phyloP scores from a whole-genome alignment of 2,329 filamentous ascomycete species.

The Xylariaceae sp. region DNA sequence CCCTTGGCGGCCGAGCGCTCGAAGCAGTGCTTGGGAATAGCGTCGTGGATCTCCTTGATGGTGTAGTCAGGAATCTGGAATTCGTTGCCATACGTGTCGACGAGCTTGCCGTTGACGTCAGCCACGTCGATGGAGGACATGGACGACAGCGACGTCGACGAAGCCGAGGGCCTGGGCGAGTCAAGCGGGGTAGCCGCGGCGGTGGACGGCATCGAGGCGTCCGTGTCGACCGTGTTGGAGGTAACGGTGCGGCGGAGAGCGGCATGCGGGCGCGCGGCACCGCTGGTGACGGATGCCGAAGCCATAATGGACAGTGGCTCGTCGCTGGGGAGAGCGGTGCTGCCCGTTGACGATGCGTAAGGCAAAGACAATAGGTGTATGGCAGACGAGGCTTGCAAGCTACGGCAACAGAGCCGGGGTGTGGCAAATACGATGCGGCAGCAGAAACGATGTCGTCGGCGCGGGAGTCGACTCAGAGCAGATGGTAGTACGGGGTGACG shows the following conservation, averaged over 20 bases:
- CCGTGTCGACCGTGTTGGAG: constrained; percentile 31
- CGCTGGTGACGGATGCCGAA: constrained; percentile 28
- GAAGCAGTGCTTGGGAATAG: constrained; percentile 96
- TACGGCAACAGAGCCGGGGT: too few species aligned
- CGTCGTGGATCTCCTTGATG: constrained; percentile 94
- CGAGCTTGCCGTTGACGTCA: constrained; percentile 52
- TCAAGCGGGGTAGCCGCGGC: constrained; percentile 51
- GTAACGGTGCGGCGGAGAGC: constrained; percentile 42
- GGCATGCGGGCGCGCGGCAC: constrained; percentile 34
- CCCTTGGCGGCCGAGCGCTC: constrained; percentile 72
- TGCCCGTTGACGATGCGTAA: too few species aligned
- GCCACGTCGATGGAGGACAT: constrained; percentile 59
- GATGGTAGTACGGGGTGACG: too few species aligned
- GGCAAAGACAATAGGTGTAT: too few species aligned
- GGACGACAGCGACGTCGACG: constrained; percentile 88
- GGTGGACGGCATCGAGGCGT: constrained; percentile 45
- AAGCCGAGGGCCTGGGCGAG: constrained; percentile 58
- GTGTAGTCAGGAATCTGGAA: constrained; percentile 93
- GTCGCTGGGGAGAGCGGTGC: too few species aligned
- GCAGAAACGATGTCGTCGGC: too few species aligned
- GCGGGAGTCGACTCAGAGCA: too few species aligned
- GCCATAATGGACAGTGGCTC: too few species aligned
- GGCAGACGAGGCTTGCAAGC: too few species aligned
- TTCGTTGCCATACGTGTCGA: constrained; percentile 91
- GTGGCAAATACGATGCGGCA: too few species aligned